Percentiles rank a stretch among this genome's conserved stretches.
Conservation (phyloP, 2,329 filamentous ascomycete genomes). For the Acrocalymma vagum region DNA sequence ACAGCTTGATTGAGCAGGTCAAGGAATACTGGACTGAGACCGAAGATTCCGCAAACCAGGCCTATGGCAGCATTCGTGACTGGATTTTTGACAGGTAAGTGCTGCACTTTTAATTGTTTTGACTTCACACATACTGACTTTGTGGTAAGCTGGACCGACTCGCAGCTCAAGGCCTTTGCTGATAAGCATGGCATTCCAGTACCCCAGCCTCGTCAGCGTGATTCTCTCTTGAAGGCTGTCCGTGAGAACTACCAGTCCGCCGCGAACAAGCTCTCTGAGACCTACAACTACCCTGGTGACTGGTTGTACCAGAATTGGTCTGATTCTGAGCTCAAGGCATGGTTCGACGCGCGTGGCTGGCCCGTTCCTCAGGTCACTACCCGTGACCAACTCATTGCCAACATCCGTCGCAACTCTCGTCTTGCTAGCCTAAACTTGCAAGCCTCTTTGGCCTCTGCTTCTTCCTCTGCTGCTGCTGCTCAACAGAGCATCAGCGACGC, state of each 20-base stretch:
- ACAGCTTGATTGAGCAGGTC: slow-evolving; percentile 73
- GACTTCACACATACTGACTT: slow-evolving; percentile 46
- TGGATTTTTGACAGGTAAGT: slow-evolving; percentile 87
- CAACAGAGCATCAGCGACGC: slow-evolving; percentile 81
- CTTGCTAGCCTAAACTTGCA: slow-evolving; percentile 76
- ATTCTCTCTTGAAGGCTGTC: slow-evolving; percentile 78
- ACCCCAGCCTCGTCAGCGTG: slow-evolving; percentile 86
- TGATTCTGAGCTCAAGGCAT: slow-evolving; percentile 92
- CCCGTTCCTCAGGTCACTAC: slow-evolving; percentile 83
- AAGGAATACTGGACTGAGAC: slow-evolving; percentile 80
- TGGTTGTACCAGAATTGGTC: slow-evolving; percentile 94
- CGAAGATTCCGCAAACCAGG: slow-evolving; percentile 76
- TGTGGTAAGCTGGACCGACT: slow-evolving; percentile 83
- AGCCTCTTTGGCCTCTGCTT: slow-evolving; percentile 54
- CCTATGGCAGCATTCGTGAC: slow-evolving; percentile 77
- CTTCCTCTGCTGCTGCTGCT: slow-evolving; percentile 63
- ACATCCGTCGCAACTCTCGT: slow-evolving; percentile 89
- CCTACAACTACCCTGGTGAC: slow-evolving; percentile 86
- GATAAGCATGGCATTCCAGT: slow-evolving; percentile 88
- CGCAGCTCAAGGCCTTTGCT: slow-evolving; percentile 90
- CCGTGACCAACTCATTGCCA: slow-evolving; percentile 88
- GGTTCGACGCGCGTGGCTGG: slow-evolving; percentile 88
- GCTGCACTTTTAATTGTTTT: neutral
- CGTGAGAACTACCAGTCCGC: slow-evolving; percentile 82
- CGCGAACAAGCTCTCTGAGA: slow-evolving; percentile 80